These are phyloP conservation scores for Cryptococcus amylolentus DNA, from an alignment of 1,284 basidiomycete species.

Conservation along the genomic window DNA sequence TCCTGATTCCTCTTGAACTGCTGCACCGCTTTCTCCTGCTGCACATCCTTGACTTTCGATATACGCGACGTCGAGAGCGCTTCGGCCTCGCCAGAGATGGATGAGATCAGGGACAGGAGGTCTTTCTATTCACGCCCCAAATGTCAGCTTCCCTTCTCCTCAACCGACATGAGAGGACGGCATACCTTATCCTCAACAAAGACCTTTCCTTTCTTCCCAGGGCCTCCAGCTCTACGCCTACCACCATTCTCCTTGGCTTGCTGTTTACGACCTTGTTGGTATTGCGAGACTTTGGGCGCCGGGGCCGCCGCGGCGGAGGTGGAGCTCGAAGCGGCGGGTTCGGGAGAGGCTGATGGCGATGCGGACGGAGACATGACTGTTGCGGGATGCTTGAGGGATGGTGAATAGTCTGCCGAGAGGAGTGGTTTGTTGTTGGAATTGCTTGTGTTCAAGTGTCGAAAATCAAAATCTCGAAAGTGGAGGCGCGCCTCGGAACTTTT, in stretches of 20 bases:
- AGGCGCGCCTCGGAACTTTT: neutral
- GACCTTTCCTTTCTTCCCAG: conserved; percentile 46
- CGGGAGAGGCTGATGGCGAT: neutral
- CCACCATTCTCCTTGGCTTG: too few relatives aligned
- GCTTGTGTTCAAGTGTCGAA: neutral
- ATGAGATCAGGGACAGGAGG: conserved; percentile 27
- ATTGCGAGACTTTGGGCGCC: neutral
- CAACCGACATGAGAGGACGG: neutral
- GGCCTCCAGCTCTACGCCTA: conserved; percentile 32
- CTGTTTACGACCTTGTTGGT: too few relatives aligned
- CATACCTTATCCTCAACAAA: conserved; percentile 47
- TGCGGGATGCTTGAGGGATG: neutral
- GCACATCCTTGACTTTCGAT: conserved; percentile 2
- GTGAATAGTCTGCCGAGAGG: too few relatives aligned
- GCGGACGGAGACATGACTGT: neutral
- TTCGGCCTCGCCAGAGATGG: conserved; percentile 26
- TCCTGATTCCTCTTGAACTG: conserved; percentile 2
- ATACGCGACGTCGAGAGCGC: conserved; percentile 15
- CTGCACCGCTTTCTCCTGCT: too few relatives aligned
- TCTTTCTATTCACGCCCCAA: conserved; percentile 10
- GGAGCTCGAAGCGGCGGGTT: neutral
- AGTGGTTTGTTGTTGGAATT: too few relatives aligned
- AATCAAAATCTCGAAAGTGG: neutral
- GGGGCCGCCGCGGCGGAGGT: neutral
- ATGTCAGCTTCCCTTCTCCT: too few relatives aligned